Evolutionary conservation across 345 rosid species (phyloP).

Genomic region (Jatropha curcas): DNA sequence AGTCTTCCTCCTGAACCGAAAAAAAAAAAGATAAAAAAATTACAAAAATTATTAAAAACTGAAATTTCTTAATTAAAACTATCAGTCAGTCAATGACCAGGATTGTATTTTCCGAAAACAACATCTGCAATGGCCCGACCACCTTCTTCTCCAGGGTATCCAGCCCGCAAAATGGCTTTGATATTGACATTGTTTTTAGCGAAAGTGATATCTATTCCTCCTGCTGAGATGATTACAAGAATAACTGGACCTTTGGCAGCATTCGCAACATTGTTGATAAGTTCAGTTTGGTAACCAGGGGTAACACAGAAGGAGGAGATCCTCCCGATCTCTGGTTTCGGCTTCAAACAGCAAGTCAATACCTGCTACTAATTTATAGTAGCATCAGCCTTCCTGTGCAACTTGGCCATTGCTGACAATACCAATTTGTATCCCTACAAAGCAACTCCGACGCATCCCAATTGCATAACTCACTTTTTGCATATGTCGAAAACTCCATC

Average conservation of each 20-base stretch:
- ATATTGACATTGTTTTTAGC: constrained; percentile 39
- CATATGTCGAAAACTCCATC: constrained; percentile 43
- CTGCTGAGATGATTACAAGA: constrained; percentile 63
- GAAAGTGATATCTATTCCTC: constrained; percentile 54
- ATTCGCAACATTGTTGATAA: constrained; percentile 46
- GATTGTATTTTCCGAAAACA: constrained; percentile 60
- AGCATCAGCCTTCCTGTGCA: constrained; percentile 49
- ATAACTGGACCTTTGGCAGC: constrained; percentile 55
- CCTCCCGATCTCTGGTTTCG: constrained; percentile 49
- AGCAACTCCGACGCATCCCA: constrained; percentile 59
- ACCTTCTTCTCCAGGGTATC: constrained; percentile 75
- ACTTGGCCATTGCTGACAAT: constrained; percentile 31
- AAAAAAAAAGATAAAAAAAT: no score
- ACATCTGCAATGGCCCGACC: constrained; percentile 67
- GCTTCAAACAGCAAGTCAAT: constrained; percentile 51
- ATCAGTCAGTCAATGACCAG: constrained; percentile 32
- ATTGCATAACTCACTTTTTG: constrained; percentile 24
- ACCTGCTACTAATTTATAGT: constrained; percentile 47
- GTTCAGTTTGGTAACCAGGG: constrained; percentile 53
- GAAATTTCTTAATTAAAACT: no score
- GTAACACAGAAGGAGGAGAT: constrained; percentile 54
- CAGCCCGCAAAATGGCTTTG: constrained; percentile 53
- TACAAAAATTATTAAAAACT: no score
- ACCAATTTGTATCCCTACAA: constrained; percentile 42
- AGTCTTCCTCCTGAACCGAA: constrained; percentile 52